Base-by-base conservation (phyloP, 805 yeast genomes). In the Nakazawaea laoshanensis region DNA sequence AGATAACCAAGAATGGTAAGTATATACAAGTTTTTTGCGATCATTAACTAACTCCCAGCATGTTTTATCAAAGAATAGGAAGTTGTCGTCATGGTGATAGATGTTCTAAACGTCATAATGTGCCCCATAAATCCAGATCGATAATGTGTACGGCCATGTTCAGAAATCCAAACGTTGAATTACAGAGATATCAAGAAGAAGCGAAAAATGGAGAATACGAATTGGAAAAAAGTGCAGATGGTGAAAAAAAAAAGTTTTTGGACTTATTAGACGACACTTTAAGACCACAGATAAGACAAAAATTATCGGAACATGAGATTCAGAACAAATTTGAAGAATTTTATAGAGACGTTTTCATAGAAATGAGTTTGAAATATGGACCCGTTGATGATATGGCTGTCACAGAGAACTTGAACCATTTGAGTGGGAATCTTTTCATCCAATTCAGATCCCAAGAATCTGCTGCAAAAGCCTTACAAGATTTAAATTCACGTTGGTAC, bases 21-120 rank as follows among this genome's bases (percentile, higher is more conserved):
- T 28, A 11, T 7, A 5, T 7, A 23, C 9, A 10, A 10, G 10
- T 10, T 10, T 20, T 20, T 10, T 20, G 9, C 7, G 7, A 20
- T 10, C 22, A 24, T 24, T 24, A n/a, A 32, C 30, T 32, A 25
- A 25, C 25, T 24, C 5, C 19, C 19, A 39, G 57, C 35, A 33
- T 46, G 3, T 87, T 87, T 50, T 86, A 77, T 49, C 63, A 68
- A 41, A 84, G 80, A 50, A 83, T 86, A 19, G 97, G 97, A 1
- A 94, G 95, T 0, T 88, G 97, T 48, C 66, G 96, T 39, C 96
- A 88, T 52, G 96, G 96, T 1, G 87, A 78, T 38, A 79, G 78
- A 45, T 88, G 97, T 47, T 76, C 86, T 7, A 63, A 89, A 46
- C 67, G 67, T 36, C 88, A 87, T 52, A 62, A 69, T 14, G 69